These are phyloP conservation scores for Pontederia crassipes DNA, from an alignment of 176 grass and related monocot species.

Conservation along the genomic window DNA sequence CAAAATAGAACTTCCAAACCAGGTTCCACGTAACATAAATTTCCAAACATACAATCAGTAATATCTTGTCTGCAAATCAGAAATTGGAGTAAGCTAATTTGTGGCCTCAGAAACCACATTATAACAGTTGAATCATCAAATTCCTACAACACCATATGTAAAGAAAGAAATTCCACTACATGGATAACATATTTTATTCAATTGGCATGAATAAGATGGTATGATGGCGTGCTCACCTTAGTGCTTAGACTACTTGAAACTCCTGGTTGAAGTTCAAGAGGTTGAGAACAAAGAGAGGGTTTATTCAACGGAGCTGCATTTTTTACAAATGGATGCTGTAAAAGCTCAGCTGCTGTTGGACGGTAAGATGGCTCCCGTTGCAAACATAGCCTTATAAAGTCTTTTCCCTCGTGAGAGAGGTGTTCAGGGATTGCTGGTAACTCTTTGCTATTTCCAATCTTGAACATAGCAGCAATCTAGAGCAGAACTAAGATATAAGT, in stretches of 20 bases:
- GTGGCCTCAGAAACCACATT: too few relatives aligned
- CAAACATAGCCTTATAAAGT: constrained; percentile 70
- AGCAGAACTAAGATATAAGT: constrained; percentile 9
- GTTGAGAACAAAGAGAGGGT: constrained; percentile 27
- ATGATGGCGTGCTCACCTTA: constrained; percentile 35
- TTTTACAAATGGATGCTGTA: constrained; percentile 85
- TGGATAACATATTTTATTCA: too few relatives aligned
- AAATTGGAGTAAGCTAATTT: too few relatives aligned
- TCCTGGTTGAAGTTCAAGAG: constrained; percentile 38
- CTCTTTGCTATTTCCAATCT: constrained; percentile 95
- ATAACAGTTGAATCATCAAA: too few relatives aligned
- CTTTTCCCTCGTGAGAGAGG: constrained; percentile 79
- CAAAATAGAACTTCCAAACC: too few relatives aligned
- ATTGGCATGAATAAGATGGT: neutral
- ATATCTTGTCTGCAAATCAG: too few relatives aligned
- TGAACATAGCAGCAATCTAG: constrained; percentile 97
- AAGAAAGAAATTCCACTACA: too few relatives aligned
- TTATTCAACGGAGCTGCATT: constrained; percentile 59
- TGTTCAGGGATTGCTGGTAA: constrained; percentile 86
- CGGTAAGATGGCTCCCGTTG: constrained; percentile 75
- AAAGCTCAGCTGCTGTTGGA: constrained; percentile 72
- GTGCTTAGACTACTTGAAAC: constrained; percentile 34
- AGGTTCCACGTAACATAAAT: too few relatives aligned
- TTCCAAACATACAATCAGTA: too few relatives aligned
- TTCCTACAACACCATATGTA: too few relatives aligned